phyloP scores from a whole-genome alignment of 2,329 filamentous ascomycete species.

The Aspergillus clavatus region DNA sequence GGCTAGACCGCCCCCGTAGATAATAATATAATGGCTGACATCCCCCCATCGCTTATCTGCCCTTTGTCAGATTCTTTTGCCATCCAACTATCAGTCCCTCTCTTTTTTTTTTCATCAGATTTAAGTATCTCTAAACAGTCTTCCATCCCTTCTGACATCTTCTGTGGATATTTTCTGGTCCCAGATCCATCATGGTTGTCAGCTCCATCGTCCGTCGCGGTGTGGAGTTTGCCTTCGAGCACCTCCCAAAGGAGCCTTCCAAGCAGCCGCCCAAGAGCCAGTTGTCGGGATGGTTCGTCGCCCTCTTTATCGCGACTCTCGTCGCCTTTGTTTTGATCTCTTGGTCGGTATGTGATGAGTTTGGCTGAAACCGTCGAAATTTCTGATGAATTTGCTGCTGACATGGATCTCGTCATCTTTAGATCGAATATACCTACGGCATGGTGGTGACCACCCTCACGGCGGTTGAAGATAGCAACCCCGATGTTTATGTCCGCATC shows the following conservation, averaged over 20 bases:
- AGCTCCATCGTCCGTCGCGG: slow-evolving; percentile 34
- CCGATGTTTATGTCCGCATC: slow-evolving; percentile 50
- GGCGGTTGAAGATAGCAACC: slow-evolving; percentile 58
- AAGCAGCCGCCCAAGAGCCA: slow-evolving; percentile 17
- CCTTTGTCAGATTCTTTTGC: background rate
- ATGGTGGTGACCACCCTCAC: slow-evolving; percentile 58
- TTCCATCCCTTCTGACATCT: background rate
- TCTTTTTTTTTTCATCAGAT: background rate
- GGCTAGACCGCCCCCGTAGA: background rate
- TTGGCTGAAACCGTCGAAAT: background rate
- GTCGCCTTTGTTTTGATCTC: slow-evolving; percentile 20
- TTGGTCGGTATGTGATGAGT: slow-evolving; percentile 24
- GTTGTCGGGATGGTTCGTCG: slow-evolving; percentile 23
- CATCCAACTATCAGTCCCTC: slow-evolving; percentile 6
- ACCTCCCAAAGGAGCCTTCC: slow-evolving; percentile 13
- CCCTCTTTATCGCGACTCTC: slow-evolving; percentile 26
- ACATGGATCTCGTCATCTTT: background rate
- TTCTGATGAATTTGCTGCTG: background rate
- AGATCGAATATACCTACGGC: slow-evolving; percentile 56
- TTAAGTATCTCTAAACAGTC: background rate
- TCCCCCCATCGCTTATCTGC: slow-evolving; percentile 2
- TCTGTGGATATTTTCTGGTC: background rate
- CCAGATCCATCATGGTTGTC: slow-evolving; percentile 24
- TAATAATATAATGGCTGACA: background rate
- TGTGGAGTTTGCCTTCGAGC: slow-evolving; percentile 27